Base-by-base conservation (phyloP, 2,329 filamentous ascomycete species). In the Thelonectria olida region DNA sequence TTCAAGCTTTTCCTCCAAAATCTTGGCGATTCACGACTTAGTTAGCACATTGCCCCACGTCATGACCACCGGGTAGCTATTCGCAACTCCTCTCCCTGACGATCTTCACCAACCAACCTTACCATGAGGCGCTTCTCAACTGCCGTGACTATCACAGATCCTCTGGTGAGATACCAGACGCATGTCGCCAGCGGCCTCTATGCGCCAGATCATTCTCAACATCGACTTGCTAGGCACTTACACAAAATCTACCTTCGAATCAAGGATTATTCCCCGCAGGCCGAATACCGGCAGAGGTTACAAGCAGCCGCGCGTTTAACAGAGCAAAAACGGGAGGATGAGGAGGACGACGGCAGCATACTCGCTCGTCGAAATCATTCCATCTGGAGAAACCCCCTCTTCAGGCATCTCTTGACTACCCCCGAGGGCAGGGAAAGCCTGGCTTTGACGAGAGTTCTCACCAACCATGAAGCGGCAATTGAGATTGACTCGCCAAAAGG, bases 181-280 rank as follows among this genome's bases (percentile, higher is more conserved):
- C 80, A 93, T 13, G 75, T 95, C 34, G 85, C 89, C 7, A 89
- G 88, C 5, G 87, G 88, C 50, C 77, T 85, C 47, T 91, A 90
- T 73, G 80, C 83, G 47, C 88, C 91, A 8, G 92, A 95, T 75
- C 86, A 86, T 5, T 85, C 89, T 20, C 90, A 93, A 73, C 88
- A 92, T 74, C 85, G 90, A 19, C 81, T 92, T 7, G 92, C 92
- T 6, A 82, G 92, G 39, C 90, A 95, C 75, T 82, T 95, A 2
- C 90, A 92, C 67, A 91, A 92, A 72, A 82, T 95, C 10, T 95
- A 96, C 68, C 80, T 87, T 36, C 84, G 88, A 2, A 80, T 95
- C 39, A 93, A 92, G 72, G 91, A 95, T 74, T 95, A 96, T 76
- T 86, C 90, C 34, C 92, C 92, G 0, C 85, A 88, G 47, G 69